A percentile compares a stretch with the other conserved stretches of the same genome.
phyloP scores from a whole-genome alignment of 768 basidiomycete species.

The Tricholoma saponaceum region DNA sequence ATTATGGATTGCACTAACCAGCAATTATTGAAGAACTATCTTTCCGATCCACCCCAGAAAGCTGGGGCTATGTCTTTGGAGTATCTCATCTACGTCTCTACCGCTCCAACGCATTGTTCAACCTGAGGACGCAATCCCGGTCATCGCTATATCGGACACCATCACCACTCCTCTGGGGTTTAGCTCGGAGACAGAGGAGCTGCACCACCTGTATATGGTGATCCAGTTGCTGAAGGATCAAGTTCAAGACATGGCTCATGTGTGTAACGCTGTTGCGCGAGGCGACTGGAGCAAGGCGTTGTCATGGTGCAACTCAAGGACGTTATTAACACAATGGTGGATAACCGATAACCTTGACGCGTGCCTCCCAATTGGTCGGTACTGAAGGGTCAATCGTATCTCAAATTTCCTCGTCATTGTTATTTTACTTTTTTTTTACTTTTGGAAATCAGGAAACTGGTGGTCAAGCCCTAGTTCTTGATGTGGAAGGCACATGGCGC shows the following conservation, averaged over 20 bases:
- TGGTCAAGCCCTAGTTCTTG: constrained; percentile 82
- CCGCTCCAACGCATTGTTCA: not conserved
- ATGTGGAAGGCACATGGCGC: constrained; percentile 87
- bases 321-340: constrained; percentile 68
- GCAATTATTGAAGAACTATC: not conserved
- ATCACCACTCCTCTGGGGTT: not conserved
- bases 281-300: constrained; percentile 74
- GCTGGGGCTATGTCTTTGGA: not conserved
- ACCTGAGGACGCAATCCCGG: not conserved
- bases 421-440: not conserved
- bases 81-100: not conserved
- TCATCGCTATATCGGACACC: not conserved
- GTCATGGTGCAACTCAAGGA: constrained; percentile 82
- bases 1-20: not conserved
- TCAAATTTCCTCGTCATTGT: not conserved
- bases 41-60: not conserved
- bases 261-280: constrained; percentile 74
- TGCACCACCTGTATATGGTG: constrained; percentile 32
- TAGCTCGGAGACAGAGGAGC: not conserved
- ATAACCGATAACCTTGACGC: constrained; percentile 63
- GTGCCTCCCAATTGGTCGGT: no score
- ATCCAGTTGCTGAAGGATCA: constrained; percentile 77
- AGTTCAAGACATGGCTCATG: constrained; percentile 79
- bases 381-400: constrained; percentile 1
- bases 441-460: constrained; percentile 82